Evolutionary conservation across 805 yeast genomes (phyloP).

Genomic region (Ogataea allantospora): DNA sequence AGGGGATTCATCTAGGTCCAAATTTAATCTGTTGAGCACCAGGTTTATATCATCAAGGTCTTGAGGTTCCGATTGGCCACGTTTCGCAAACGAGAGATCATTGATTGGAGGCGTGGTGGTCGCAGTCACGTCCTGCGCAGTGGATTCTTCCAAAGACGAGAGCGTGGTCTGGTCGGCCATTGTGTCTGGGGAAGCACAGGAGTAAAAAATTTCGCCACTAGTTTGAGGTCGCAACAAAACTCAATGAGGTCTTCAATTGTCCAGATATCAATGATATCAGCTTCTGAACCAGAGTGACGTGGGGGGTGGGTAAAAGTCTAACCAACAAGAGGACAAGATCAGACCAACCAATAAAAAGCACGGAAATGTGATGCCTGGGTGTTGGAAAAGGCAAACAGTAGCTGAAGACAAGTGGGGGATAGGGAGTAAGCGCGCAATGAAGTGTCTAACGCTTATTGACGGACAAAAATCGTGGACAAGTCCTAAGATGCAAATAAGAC

Average conservation of each 20-base stretch:
- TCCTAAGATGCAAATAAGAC: slow-evolving; percentile 7
- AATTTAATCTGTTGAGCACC: slow-evolving; percentile 45
- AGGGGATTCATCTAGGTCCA: slow-evolving; percentile 33
- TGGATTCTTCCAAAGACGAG: slow-evolving; percentile 31
- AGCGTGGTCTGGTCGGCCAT: slow-evolving; percentile 38
- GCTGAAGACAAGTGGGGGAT: background rate
- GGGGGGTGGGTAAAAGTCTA: background rate
- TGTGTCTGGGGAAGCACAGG: slow-evolving; percentile 8
- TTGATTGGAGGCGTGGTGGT: slow-evolving; percentile 35
- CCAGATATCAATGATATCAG: background rate
- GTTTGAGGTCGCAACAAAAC: slow-evolving; percentile 2
- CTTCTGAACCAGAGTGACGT: background rate
- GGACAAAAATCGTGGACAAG: slow-evolving; percentile 1
- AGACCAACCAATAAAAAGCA: slow-evolving; percentile 7
- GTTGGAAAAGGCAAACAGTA: background rate
- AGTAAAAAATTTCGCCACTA: slow-evolving; percentile 14
- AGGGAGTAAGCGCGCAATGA: background rate
- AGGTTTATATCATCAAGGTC: slow-evolving; percentile 44
- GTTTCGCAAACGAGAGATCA: slow-evolving; percentile 22
- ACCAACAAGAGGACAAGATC: slow-evolving; percentile 4
- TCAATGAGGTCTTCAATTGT: slow-evolving; percentile 8
- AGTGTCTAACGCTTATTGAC: background rate
- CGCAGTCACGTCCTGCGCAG: slow-evolving; percentile 26
- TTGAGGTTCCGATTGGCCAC: slow-evolving; percentile 13
- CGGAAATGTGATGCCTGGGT: background rate